Base-by-base conservation (phyloP, 2,329 filamentous ascomycete genomes). In the Fusarium dlaminii region DNA sequence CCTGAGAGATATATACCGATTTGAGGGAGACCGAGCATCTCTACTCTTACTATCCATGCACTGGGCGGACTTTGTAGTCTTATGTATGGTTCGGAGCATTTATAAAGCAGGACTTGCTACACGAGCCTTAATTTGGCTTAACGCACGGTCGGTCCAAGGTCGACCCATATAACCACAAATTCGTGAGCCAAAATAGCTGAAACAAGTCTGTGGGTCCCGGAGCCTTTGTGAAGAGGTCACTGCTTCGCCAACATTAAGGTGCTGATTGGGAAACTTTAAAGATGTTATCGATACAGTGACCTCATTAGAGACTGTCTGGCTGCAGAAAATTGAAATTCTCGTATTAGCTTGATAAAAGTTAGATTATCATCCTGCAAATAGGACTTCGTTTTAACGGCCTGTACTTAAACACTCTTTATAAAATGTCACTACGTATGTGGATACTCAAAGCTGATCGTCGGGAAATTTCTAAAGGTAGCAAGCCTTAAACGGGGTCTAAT, bases 371-470 rank as follows among this genome's bases (percentile, higher is more conserved):
- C 39, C 39, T 42, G 15, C 5, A 24, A 24, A 24, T 10, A 43
- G n/a, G n/a, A 1, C 15, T 43, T 6, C 5, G n/a, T 8, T 17
- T 18, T 4, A 24, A 5, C 6, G 12, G 15, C 9, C 10, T 24
- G 3, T 9, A 11, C 15, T 17, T 17, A 4, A 17, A 11, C 1
- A 1, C 3, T 43, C 40, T 5, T n/a, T 1, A 24, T 8, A 12
- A 12, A 24, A 12, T 43, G n/a, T 17, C n/a, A 24, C 10, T 17
- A 0, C 6, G 10, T 5, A 12, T 24, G 40, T 43, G 15, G 40
- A 24, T 43, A 8, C n/a, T 24, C 9, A 17, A 12, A 17, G 40
- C 0, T 43, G n/a, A 43, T 24, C 14, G 2, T n/a, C 6, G 39
- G 22, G 39, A 8, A 13, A 42, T 15, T 30, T 43, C 40, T 43